Evolutionary conservation across 495 filamentous ascomycete species (phyloP), one percentile per base, ranked within the genome.

Genomic region (Talaromyces liani): DNA sequence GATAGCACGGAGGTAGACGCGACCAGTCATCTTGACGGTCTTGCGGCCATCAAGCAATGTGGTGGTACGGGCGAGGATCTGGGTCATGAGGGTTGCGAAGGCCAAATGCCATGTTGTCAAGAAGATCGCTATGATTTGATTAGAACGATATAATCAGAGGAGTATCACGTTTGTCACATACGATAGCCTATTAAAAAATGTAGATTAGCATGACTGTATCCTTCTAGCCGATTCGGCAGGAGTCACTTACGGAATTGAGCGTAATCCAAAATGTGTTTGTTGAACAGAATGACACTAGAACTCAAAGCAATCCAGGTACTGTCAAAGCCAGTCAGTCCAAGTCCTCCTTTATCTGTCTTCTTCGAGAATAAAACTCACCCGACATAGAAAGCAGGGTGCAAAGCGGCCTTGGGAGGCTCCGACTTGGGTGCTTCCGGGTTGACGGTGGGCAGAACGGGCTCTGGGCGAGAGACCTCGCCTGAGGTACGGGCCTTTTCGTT

Each of bases 221-320:
- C 12, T 47, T 24, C 49, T 27, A 27, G 16, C 20, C 36, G 20
- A 20, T 24, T 4, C 10, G 33, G 20, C 4, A n/a, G 24, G 22
- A 57, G 60, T 39, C 60, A 77, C 91, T 87, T 83, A 94, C 91
- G 80, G 82, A 97, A 98, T 59, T 88, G 79, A 67, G 86, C 83
- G 29, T 85, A 90, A 69, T 90, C 86, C 61, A 98, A 84, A 67
- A 98, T 92, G 85, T 90, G 93, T 85, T 98, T 98, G 88, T 98
- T 98, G 88, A 97, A 98, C 51, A 98, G 79, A 69, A 98, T 98
- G 66, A 96, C 91, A 66, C 86, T 89, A 34, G 93, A 97, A 72
- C 92, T 96, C 69, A 96, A 78, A 62, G 85, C 74, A 67, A 98
- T 98, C 94, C 94, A 98, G 71, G 85, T 76, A 66, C 93, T 98